Evolutionary conservation across 192 early-diverging fungal species (phyloP).

Genomic region (Anaeromyces robustus): DNA sequence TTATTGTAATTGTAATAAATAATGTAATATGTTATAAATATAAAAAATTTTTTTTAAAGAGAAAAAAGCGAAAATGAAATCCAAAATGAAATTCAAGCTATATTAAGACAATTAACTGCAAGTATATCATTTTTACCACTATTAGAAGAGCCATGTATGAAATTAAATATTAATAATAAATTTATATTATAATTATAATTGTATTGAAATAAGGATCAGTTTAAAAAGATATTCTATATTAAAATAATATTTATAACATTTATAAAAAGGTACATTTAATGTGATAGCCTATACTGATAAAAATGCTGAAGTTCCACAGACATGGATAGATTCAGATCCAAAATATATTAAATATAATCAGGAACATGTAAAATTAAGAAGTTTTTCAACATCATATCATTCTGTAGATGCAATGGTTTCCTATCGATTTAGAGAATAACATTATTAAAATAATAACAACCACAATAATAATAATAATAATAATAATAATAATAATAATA

Average conservation of each 20-base stretch:
- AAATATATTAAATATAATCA: slow-evolving; percentile 61
- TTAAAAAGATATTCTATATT: no score
- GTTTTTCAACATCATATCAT: slow-evolving; percentile 71
- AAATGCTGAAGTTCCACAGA: slow-evolving; percentile 67
- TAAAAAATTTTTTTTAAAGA: background rate
- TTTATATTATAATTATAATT: background rate
- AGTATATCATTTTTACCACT: background rate
- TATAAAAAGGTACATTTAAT: slow-evolving; percentile 64
- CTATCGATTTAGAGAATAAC: slow-evolving; percentile 52
- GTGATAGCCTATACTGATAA: slow-evolving; percentile 76
- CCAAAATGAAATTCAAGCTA: background rate
- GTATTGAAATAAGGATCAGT: no score
- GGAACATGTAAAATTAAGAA: slow-evolving; percentile 67
- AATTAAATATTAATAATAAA: background rate
- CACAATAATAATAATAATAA: slow-evolving; percentile 17
- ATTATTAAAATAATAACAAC: slow-evolving; percentile 2
- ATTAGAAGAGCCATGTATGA: background rate
- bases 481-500: no score
- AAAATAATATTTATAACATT: no score
- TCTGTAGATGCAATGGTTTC: slow-evolving; percentile 75
- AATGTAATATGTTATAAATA: no score
- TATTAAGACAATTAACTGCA: background rate
- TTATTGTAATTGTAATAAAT: no score
- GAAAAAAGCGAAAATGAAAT: background rate
- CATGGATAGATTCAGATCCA: slow-evolving; percentile 73